These are phyloP conservation scores for Pyricularia sp. DNA, from an alignment of 2,329 filamentous ascomycete genomes.

Conservation along the genomic window DNA sequence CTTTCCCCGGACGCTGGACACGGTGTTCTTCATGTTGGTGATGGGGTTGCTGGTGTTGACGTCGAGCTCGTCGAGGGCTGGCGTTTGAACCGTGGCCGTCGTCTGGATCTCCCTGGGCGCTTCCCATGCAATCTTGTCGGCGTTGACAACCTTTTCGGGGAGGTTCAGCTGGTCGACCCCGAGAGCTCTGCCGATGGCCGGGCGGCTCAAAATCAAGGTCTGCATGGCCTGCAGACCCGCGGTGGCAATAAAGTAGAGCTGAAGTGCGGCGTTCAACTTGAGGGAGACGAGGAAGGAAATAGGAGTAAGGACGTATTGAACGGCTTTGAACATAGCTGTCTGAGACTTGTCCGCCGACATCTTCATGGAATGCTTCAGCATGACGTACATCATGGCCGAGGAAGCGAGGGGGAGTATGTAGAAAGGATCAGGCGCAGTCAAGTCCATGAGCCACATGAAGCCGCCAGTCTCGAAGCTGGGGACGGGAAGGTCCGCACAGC, in stretches of 20 bases:
- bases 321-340: conserved; percentile 18
- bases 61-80: neutral
- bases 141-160: neutral
- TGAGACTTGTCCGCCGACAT: conserved; percentile 22
- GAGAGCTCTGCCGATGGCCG: conserved; percentile 24
- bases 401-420: conserved; percentile 62
- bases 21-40: conserved; percentile 3
- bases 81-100: conserved; percentile 8
- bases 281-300: conserved; percentile 33
- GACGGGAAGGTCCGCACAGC: conserved; percentile 70
- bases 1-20: neutral
- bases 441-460: conserved; percentile 67
- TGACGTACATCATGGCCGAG: conserved; percentile 19
- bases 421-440: conserved; percentile 68
- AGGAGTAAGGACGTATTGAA: conserved; percentile 25
- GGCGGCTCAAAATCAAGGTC: conserved; percentile 30
- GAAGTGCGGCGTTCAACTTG: conserved; percentile 37
- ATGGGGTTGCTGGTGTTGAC: conserved; percentile 2
- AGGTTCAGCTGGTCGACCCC: conserved; percentile 24
- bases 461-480: conserved; percentile 66
- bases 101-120: conserved; percentile 20
- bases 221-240: conserved; percentile 29
- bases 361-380: conserved; percentile 18
- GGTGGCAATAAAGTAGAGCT: conserved; percentile 51
- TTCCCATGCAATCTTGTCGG: conserved; percentile 15